These are phyloP conservation scores for Cladosporium austrohemisphaericum DNA, from an alignment of 2,329 filamentous ascomycete species.

Conservation along the genomic window DNA sequence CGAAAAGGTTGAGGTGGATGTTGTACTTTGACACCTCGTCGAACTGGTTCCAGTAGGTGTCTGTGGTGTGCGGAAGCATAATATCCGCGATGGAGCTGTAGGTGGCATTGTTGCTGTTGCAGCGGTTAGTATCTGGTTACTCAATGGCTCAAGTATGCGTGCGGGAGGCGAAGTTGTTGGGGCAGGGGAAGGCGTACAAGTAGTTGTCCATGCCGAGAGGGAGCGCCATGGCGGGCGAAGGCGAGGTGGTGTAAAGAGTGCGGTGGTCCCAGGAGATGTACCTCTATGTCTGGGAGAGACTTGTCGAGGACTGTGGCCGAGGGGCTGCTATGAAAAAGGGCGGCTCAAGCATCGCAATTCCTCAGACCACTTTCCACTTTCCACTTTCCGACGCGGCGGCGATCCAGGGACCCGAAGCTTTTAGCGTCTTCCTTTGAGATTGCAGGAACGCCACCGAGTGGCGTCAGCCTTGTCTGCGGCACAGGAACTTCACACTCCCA, in stretches of 20 bases:
- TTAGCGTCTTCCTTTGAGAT: too few species aligned
- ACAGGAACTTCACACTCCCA: too few species aligned
- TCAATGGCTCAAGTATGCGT: neutral
- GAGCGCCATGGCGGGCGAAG: slow-evolving; percentile 23
- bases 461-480: too few species aligned
- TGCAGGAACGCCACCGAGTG: too few species aligned
- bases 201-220: slow-evolving; percentile 26
- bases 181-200: slow-evolving; percentile 19
- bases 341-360: too few species aligned
- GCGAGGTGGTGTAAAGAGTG: neutral
- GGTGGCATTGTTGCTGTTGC: slow-evolving; percentile 12
- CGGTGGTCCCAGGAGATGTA: neutral
- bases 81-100: slow-evolving; percentile 32
- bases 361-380: too few species aligned
- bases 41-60: slow-evolving; percentile 64
- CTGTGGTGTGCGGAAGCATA: slow-evolving; percentile 40
- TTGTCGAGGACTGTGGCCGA: too few species aligned
- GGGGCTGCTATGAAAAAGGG: too few species aligned
- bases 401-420: too few species aligned
- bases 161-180: slow-evolving; percentile 1
- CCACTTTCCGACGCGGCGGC: too few species aligned
- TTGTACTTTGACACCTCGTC: slow-evolving; percentile 67
- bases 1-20: slow-evolving; percentile 78
- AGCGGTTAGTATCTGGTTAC: neutral
- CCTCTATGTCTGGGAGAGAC: neutral